These are phyloP conservation scores for Gomphus bonarii DNA, from an alignment of 1,284 basidiomycete species.

Conservation along the genomic window DNA sequence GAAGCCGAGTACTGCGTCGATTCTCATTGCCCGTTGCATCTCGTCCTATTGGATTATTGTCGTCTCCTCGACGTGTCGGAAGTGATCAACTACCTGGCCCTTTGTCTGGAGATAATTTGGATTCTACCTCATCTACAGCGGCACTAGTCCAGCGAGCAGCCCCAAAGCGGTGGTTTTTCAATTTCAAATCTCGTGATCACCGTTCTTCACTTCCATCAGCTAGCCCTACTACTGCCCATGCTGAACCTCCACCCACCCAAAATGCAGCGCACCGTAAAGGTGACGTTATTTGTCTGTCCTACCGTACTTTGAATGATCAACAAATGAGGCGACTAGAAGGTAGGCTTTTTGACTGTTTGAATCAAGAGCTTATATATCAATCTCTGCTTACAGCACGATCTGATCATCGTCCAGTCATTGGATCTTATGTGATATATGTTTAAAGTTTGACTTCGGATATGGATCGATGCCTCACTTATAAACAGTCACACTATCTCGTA, in stretches of 20 bases:
- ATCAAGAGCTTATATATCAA: not conserved
- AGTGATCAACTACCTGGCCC: not conserved
- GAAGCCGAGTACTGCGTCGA: not conserved
- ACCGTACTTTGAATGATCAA: slow-evolving; percentile 65
- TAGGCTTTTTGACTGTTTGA: not conserved
- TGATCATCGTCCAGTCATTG: slow-evolving; percentile 73
- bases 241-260: not conserved
- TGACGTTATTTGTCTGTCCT: slow-evolving; percentile 58
- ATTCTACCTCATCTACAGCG: not conserved
- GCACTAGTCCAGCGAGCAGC: not conserved
- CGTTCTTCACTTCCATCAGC: not conserved
- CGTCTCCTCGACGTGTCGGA: not conserved
- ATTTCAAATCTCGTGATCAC: not conserved
- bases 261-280: slow-evolving; percentile 31
- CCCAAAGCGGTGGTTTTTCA: slow-evolving; percentile 7
- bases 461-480: not conserved
- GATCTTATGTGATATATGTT: slow-evolving; percentile 55
- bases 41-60: not conserved
- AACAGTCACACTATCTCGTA: no score
- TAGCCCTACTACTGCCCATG: not conserved
- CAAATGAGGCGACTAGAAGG: slow-evolving; percentile 65
- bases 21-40: not conserved
- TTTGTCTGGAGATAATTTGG: not conserved
- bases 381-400: slow-evolving; percentile 34
- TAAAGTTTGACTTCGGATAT: slow-evolving; percentile 14